phyloP scores from a whole-genome alignment of 371 early-diverging fungal genomes.

The Vittaforma corneae region DNA sequence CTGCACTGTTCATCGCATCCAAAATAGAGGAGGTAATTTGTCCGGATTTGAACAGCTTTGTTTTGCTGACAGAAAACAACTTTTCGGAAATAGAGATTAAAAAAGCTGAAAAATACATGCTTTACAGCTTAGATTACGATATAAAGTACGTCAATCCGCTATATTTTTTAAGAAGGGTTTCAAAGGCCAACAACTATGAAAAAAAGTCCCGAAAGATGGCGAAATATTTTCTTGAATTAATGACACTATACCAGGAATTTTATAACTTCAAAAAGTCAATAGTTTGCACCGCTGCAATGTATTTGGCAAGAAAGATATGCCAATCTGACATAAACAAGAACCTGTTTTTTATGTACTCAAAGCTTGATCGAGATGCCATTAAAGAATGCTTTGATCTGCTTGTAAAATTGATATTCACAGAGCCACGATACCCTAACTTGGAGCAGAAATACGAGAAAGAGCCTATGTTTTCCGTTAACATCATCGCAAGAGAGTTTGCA shows the following conservation, averaged over 20 bases:
- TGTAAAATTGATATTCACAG: conserved; percentile 11
- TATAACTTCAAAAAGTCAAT: conserved; percentile 66
- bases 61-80: conserved; percentile 39
- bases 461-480: conserved; percentile 7
- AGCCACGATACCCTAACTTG: conserved; percentile 34
- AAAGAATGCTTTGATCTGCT: conserved; percentile 34
- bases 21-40: conserved; percentile 84
- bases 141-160: conserved; percentile 54
- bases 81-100: conserved; percentile 47
- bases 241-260: conserved; percentile 72
- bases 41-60: conserved; percentile 52
- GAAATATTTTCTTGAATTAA: conserved; percentile 85
- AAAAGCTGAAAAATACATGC: conserved; percentile 57
- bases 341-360: conserved; percentile 36
- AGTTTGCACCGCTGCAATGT: conserved; percentile 71
- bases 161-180: conserved; percentile 51
- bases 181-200: conserved; percentile 61
- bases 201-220: conserved; percentile 74
- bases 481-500: conserved; percentile 33
- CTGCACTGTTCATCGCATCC: conserved; percentile 77
- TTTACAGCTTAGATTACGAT: conserved; percentile 54
- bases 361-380: conserved; percentile 29
- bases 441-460: conserved; percentile 34
- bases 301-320: conserved; percentile 75
- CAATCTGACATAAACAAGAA: conserved; percentile 60